Conservation (phyloP, 2,329 filamentous ascomycete genomes). For the Aspergillus glaucus region DNA sequence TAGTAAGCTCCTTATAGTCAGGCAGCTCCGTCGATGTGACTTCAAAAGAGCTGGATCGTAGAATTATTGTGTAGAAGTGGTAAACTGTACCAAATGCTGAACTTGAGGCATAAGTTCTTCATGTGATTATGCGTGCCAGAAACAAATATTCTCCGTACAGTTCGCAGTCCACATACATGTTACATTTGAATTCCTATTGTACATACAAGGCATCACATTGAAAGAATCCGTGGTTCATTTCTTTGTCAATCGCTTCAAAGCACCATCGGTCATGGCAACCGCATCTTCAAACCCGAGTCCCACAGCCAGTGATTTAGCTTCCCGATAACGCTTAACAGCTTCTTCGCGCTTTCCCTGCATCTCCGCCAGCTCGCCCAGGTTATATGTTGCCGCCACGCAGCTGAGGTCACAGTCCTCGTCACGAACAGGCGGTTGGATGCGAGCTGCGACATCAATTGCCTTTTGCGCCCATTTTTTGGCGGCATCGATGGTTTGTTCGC, state of each 20-base stretch:
- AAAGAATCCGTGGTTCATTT: no score
- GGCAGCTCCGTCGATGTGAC: no score
- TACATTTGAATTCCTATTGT: not conserved
- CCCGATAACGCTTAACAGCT: conserved; percentile 62
- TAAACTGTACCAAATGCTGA: no score
- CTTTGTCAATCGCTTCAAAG: not conserved
- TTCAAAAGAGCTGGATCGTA: no score
- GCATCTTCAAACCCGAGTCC: conserved; percentile 39
- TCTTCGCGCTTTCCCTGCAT: conserved; percentile 61
- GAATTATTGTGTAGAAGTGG: no score
- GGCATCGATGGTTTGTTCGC: conserved; percentile 59
- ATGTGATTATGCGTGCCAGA: no score
- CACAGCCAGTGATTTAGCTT: conserved; percentile 49
- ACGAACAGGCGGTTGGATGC: conserved; percentile 59
- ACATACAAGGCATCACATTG: not conserved
- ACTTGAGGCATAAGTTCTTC: no score
- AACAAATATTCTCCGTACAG: no score
- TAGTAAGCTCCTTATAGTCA: no score
- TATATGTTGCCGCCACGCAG: conserved; percentile 78
- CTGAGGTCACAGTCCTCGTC: conserved; percentile 76
- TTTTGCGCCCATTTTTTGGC: conserved; percentile 75
- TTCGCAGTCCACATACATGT: no score
- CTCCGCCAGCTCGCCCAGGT: conserved; percentile 75
- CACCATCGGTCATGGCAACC: conserved; percentile 33
- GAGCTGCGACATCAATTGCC: conserved; percentile 60